A percentile compares a stretch with the other conserved stretches of the same genome.
Evolutionary conservation across 2,329 filamentous ascomycete species (phyloP).

Genomic region (Aspergillus amoenus): DNA sequence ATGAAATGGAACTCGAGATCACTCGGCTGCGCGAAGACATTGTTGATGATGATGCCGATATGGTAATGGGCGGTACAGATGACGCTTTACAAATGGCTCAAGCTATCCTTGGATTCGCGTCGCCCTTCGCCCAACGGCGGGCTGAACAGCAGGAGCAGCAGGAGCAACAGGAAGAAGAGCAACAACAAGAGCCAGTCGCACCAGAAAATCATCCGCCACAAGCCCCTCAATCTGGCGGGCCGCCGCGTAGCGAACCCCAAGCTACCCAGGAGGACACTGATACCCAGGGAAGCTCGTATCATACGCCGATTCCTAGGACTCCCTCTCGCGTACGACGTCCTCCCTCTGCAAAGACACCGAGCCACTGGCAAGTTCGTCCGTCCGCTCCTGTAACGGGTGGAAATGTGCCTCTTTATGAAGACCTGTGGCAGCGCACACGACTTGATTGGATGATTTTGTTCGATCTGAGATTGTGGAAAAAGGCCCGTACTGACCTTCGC

Average conservation of each 20-base stretch:
- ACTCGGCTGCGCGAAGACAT: not conserved
- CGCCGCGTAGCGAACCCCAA: conserved; percentile 14
- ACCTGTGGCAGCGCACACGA: conserved; percentile 83
- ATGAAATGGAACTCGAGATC: conserved; percentile 43
- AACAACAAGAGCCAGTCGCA: conserved; percentile 6
- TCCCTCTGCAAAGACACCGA: conserved; percentile 53
- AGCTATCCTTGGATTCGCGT: conserved; percentile 73
- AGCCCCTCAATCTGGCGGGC: conserved; percentile 14
- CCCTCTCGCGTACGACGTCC: conserved; percentile 55
- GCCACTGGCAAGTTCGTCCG: conserved; percentile 85
- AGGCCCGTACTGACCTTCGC: conserved; percentile 82
- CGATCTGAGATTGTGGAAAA: conserved; percentile 95
- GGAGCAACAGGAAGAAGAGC: conserved; percentile 3
- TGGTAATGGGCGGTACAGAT: conserved; percentile 54
- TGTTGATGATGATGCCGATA: not conserved
- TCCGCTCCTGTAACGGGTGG: conserved; percentile 63
- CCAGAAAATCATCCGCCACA: conserved; percentile 7
- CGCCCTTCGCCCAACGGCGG: conserved; percentile 30
- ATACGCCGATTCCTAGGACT: conserved; percentile 75
- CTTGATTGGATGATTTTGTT: conserved; percentile 94
- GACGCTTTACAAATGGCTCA: conserved; percentile 73
- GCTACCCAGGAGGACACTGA: conserved; percentile 17
- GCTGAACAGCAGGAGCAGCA: not conserved
- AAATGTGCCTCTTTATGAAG: conserved; percentile 71
- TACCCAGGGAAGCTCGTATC: conserved; percentile 19